Base-by-base conservation (phyloP, 768 basidiomycete genomes). In the Tulasnella sp. region DNA sequence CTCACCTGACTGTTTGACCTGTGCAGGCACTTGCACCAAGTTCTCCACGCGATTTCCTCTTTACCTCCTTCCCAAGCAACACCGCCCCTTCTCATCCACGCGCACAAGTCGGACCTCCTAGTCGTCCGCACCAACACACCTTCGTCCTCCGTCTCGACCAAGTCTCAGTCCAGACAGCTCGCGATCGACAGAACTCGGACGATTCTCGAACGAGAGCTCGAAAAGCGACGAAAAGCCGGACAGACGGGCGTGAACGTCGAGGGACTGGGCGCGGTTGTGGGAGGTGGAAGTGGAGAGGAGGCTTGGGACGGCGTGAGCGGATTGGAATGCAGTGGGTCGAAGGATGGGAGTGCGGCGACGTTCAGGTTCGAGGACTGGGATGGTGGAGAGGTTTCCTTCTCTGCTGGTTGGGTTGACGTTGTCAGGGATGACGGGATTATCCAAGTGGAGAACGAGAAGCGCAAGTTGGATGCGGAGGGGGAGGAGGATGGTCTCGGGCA, bases 281-380 rank as follows among this genome's bases (percentile, higher is more conserved):
- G 25, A n/a, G n/a, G 31, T 54, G 75, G 83, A 34, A 82, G n/a
- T 25, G 73, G 67, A 9, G 54, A 83, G 29, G 82, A 82, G 29
- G 77, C 70, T 29, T 88, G 84, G 39, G 69, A 69, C 45, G 69
- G 36, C 15, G 84, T 87, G 3, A 91, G 92, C 71, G 83, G 91
- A 83, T 82, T 95, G 74, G 92, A 94, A 70, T 92, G 91, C 80
- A 86, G 83, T 74, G 87, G 87, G 31, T 82, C 84, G 39, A 84
- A 85, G 36, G 87, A 85, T 17, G 77, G 64, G 8, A 64, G 3
- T 64, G 64, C 38, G 15, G 87, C 86, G 0, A 78, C 83, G 25
- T 95, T 95, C 85, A 89, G 85, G 79, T 94, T 94, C 80, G 86
- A 86, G 3, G 89, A 91, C 58, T 95, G 93, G 93, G 93, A 94